These are phyloP conservation scores for Fusarium nurragi DNA, from an alignment of 2,329 filamentous ascomycete genomes.

Conservation along the genomic window DNA sequence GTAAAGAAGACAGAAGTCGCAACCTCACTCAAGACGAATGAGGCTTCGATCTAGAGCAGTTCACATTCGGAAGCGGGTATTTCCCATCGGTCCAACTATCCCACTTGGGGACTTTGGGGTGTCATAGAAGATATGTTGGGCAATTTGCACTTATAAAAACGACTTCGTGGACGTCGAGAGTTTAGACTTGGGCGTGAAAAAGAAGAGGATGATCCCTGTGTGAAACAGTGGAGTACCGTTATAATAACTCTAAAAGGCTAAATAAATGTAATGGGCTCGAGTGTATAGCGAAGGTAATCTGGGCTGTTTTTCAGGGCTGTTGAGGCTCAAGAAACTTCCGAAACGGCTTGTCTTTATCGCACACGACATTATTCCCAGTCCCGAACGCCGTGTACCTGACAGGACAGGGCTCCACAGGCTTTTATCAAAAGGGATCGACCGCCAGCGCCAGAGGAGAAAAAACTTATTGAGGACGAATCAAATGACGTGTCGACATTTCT, in stretches of 20 bases:
- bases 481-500: constrained; percentile 30
- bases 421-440: constrained; percentile 31
- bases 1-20: not conserved
- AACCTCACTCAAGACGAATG: not conserved
- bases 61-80: not conserved
- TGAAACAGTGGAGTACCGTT: not conserved
- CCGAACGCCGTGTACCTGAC: constrained; percentile 27
- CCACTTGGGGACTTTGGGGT: constrained; percentile 1
- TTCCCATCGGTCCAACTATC: not conserved
- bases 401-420: constrained; percentile 11
- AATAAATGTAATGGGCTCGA: too few species aligned
- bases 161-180: not conserved
- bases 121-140: not conserved
- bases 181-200: not conserved
- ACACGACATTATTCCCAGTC: not conserved
- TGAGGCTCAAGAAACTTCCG: not conserved
- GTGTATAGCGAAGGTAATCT: not conserved
- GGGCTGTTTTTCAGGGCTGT: not conserved
- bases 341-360: constrained; percentile 1
- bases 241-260: not conserved
- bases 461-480: constrained; percentile 18
- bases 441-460: not conserved
- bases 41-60: constrained; percentile 11
- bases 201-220: not conserved
- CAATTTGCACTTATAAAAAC: constrained; percentile 5